Evolutionary conservation across 2,329 filamentous ascomycete species (phyloP).

Genomic region (Coniella lustricola): DNA sequence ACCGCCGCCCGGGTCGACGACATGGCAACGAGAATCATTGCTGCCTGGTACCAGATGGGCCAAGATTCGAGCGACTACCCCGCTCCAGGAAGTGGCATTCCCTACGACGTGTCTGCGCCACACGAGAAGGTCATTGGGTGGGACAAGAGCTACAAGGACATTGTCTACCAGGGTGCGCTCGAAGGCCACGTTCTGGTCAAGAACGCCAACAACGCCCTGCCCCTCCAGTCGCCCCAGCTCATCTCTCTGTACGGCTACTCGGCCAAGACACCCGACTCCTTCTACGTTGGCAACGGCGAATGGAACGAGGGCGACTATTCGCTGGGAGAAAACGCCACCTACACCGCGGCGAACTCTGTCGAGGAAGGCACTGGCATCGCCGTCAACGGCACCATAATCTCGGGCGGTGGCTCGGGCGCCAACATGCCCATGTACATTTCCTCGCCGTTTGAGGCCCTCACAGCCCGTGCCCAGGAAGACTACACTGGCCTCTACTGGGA

Average conservation of each 20-base stretch:
- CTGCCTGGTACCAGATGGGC: slow-evolving; percentile 49
- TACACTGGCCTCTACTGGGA: slow-evolving; percentile 49
- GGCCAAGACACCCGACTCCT: slow-evolving; percentile 38
- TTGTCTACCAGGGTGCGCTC: slow-evolving; percentile 46
- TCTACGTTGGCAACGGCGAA: slow-evolving; percentile 29
- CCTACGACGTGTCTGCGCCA: slow-evolving; percentile 38
- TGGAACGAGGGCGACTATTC: slow-evolving; percentile 35
- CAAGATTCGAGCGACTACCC: slow-evolving; percentile 40
- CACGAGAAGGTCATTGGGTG: slow-evolving; percentile 49
- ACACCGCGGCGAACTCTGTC: slow-evolving; percentile 22
- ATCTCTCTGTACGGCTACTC: slow-evolving; percentile 58
- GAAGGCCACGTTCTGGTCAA: slow-evolving; percentile 61
- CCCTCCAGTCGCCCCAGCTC: slow-evolving; percentile 41
- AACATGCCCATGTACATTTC: slow-evolving; percentile 39
- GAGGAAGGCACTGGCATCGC: slow-evolving; percentile 25
- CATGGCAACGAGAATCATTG: slow-evolving; percentile 40
- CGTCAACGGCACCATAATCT: slow-evolving; percentile 36
- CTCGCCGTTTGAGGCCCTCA: slow-evolving; percentile 44
- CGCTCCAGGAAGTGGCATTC: slow-evolving; percentile 45
- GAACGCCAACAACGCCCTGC: slow-evolving; percentile 48
- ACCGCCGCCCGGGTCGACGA: slow-evolving; percentile 49
- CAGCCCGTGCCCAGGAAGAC: slow-evolving; percentile 42
- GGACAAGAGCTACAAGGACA: slow-evolving; percentile 35
- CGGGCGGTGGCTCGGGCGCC: slow-evolving; percentile 38
- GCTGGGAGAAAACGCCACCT: slow-evolving; percentile 24